phyloP scores from a whole-genome alignment of 441 rosid species.

The Capsella rubella region DNA sequence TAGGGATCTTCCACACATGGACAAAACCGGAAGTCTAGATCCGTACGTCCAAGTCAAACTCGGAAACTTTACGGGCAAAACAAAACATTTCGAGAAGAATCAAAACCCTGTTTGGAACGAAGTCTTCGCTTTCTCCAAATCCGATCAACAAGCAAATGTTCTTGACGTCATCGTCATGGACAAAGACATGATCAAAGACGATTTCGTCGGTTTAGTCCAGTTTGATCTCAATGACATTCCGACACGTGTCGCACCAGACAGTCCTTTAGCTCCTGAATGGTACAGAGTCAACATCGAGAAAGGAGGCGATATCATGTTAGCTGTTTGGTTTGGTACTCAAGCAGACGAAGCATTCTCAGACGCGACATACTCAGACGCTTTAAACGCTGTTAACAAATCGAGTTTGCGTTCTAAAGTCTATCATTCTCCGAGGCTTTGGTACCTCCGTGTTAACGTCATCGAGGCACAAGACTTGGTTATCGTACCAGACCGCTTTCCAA shows the following conservation, averaged over 20 bases:
- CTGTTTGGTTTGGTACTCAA: conserved; percentile 97
- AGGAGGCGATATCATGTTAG: conserved; percentile 85
- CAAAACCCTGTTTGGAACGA: conserved; percentile 89
- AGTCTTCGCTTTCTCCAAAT: conserved; percentile 88
- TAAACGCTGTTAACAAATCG: conserved; percentile 57
- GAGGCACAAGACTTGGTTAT: conserved; percentile 84
- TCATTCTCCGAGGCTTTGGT: conserved; percentile 95
- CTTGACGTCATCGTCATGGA: conserved; percentile 82
- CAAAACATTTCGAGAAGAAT: conserved; percentile 75
- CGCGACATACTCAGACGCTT: conserved; percentile 86
- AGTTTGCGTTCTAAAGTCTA: conserved; percentile 81
- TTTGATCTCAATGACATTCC: conserved; percentile 81
- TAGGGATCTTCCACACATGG: conserved; percentile 77
- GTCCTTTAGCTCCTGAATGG: conserved; percentile 97
- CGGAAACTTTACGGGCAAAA: conserved; percentile 87
- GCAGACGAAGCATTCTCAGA: conserved; percentile 95
- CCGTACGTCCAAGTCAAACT: conserved; percentile 82
- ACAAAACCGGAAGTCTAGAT: conserved; percentile 83
- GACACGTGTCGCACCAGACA: conserved; percentile 77
- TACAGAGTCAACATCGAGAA: conserved; percentile 66
- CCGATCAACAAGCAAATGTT: conserved; percentile 64
- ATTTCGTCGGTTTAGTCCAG: conserved; percentile 70
- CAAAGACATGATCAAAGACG: conserved; percentile 80
- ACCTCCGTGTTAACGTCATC: conserved; percentile 80
- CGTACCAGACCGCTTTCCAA: conserved; percentile 66